Evolutionary conservation across 805 yeast species (phyloP), one percentile per base, ranked within the genome.

Genomic region (Zygoascus flipseniorum): DNA sequence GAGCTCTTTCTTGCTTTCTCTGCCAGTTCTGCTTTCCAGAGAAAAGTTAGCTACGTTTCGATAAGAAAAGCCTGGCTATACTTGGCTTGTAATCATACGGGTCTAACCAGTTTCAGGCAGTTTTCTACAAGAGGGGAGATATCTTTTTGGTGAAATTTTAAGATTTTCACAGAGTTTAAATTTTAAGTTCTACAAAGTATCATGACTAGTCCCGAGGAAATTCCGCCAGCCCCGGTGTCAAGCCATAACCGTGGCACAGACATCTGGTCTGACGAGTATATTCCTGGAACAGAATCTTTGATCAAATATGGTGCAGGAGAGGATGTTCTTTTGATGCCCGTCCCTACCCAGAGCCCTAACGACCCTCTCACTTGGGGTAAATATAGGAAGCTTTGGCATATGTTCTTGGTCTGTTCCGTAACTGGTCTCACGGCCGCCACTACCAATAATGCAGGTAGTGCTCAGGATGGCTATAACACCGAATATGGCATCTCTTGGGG

Each of bases 391-490:
- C 64, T 69, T 65, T 50, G 76, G 49, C 75, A 76, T 45, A 67
- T 77, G 50, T 66, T 76, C 4, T 43, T 67, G 43, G 60, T 67
- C n/a, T 69, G 74, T 11, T 67, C 69, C 48, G 73, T 75, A 41
- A 73, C 75, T 1, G 81, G 81, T 50, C 63, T 73, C 53, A 72
- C 78, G 16, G 67, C 75, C 23, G 78, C 82, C 10, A 78, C 80
- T 1, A 78, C 90, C 2, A 86, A 86, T 64, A 84, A 81, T 64
- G 89, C 90, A 0, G 85, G 86, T 31, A 75, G 89, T 1, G 77
- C 84, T 5, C 89, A 84, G 61, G 87, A 83, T 56, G 76, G 82
- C 0, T 69, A 86, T 60, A 81, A 82, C 57, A 80, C 73, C 53
- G 69, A 73, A n/a, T 82, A 81, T 60, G 82, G 78, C 18, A 81